Evolutionary conservation across 116 monocot species (phyloP).

Genomic region (Dioscorea cayenensis): DNA sequence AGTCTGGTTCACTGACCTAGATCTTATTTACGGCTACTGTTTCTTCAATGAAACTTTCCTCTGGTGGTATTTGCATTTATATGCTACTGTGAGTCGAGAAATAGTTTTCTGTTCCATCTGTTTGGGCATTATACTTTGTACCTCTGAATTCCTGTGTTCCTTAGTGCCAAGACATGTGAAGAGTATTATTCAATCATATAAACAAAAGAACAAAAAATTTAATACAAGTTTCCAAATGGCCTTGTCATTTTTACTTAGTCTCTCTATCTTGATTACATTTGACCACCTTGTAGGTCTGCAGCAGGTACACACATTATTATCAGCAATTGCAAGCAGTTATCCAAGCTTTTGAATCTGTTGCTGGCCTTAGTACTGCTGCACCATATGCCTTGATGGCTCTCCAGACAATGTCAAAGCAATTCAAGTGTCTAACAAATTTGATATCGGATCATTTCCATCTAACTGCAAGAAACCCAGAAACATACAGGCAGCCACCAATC

Average conservation of each 20-base stretch:
- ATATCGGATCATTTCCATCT: constrained; percentile 56
- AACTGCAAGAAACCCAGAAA: constrained; percentile 7
- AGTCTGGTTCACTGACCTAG: too few species aligned
- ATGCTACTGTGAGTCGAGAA: too few species aligned
- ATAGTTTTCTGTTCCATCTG: too few species aligned
- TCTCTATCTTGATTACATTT: not conserved
- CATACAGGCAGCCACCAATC: constrained; percentile 14
- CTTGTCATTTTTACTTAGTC: not conserved
- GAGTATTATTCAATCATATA: too few species aligned
- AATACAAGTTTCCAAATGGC: too few species aligned
- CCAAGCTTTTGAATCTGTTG: constrained; percentile 56
- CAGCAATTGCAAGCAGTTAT: constrained; percentile 61
- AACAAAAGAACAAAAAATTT: too few species aligned
- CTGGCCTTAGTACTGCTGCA: constrained; percentile 57
- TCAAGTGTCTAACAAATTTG: constrained; percentile 53
- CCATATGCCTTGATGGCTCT: constrained; percentile 59
- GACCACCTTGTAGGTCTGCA: constrained; percentile 34
- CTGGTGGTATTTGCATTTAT: too few species aligned
- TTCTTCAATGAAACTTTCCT: too few species aligned
- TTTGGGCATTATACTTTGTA: too few species aligned
- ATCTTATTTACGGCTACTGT: too few species aligned
- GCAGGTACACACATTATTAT: constrained; percentile 60
- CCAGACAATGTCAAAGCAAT: constrained; percentile 61
- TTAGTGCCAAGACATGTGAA: too few species aligned
- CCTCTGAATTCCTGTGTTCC: too few species aligned